These are phyloP conservation scores for Hyphopichia burtonii DNA, from an alignment of 1,139 yeast genomes.

Conservation along the genomic window DNA sequence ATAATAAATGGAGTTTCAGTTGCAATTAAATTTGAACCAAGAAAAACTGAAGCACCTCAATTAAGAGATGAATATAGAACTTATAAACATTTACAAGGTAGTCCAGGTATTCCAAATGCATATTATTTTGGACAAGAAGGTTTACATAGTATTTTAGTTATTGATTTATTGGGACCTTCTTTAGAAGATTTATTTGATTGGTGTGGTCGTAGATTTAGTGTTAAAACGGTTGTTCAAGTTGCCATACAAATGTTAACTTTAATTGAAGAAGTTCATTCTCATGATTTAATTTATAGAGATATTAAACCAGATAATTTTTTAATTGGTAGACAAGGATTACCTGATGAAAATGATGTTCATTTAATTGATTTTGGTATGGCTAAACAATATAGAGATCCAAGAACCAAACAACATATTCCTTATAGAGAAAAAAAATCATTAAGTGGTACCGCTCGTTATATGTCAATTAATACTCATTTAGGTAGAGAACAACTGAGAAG, in stretches of 20 bases:
- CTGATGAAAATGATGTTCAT: conserved; percentile 54
- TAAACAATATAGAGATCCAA: conserved; percentile 92
- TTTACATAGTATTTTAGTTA: conserved; percentile 86
- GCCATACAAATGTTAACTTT: conserved; percentile 90
- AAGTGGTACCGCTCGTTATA: conserved; percentile 96
- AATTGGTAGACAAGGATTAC: conserved; percentile 66
- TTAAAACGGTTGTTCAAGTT: conserved; percentile 86
- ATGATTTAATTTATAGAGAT: conserved; percentile 88
- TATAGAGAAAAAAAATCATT: conserved; percentile 92
- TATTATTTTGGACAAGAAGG: conserved; percentile 98
- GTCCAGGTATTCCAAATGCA: conserved; percentile 86
- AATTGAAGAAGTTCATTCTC: conserved; percentile 85
- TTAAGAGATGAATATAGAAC: conserved; percentile 93
- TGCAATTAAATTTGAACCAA: conserved; percentile 80
- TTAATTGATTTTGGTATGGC: conserved; percentile 96
- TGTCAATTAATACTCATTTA: conserved; percentile 95
- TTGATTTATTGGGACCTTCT: conserved; percentile 92
- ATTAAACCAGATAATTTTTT: conserved; percentile 95
- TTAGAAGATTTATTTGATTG: conserved; percentile 95
- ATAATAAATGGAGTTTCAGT: conserved; percentile 73
- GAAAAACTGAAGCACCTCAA: conserved; percentile 97
- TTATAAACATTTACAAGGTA: conserved; percentile 79
- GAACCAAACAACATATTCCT: conserved; percentile 93
- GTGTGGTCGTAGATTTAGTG: conserved; percentile 90
- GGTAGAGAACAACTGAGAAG: conserved; percentile 96